Conservation (phyloP, 805 yeast species). For the Candida incommunis region DNA sequence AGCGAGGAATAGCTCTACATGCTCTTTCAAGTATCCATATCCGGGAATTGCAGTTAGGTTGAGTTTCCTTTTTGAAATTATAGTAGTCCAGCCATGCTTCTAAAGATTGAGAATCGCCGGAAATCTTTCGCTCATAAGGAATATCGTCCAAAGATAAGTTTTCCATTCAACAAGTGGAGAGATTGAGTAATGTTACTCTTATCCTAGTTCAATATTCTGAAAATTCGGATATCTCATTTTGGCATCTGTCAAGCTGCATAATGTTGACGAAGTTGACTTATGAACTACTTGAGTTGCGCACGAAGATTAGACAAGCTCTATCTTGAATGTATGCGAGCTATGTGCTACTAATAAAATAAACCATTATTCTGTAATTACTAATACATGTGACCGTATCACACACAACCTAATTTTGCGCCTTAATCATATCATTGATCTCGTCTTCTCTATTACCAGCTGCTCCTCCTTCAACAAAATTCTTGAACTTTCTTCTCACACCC, state of each 20-base stretch:
- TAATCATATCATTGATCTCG: conserved; percentile 85
- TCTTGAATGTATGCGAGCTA: no score
- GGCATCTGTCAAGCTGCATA: no score
- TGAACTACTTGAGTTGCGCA: no score
- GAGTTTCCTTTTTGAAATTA: neutral
- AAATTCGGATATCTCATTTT: no score
- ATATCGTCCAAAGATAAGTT: neutral
- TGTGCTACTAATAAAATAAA: no score
- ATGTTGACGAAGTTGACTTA: no score
- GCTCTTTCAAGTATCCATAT: neutral
- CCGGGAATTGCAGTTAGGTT: neutral
- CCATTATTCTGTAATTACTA: no score
- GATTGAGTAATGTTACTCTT: no score
- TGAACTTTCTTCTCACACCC: conserved; percentile 94
- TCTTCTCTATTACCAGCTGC: conserved; percentile 97
- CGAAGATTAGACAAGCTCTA: no score
- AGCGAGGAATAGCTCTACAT: neutral
- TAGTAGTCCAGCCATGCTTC: neutral
- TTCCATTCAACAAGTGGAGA: neutral
- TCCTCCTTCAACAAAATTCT: conserved; percentile 96
- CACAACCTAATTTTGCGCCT: conserved; percentile 69
- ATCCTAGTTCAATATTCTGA: no score
- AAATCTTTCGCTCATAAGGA: neutral
- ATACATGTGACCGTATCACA: no score
- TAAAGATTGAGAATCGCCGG: neutral